Evolutionary conservation across 345 rosid genomes (phyloP).

Genomic region (Lagerstroemia speciosa): DNA sequence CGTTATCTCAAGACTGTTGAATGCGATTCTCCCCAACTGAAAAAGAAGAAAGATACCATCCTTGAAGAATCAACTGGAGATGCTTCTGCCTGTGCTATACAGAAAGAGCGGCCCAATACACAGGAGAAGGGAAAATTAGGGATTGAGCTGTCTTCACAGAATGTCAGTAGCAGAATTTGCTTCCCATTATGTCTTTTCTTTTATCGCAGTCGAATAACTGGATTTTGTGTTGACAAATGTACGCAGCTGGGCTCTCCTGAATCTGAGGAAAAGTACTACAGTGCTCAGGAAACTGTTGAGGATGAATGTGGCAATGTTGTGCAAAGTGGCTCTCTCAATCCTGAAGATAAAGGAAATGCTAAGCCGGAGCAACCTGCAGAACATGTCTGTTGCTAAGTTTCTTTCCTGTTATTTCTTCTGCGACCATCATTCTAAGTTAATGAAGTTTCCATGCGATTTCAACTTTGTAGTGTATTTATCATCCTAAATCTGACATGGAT

Average conservation of each 20-base stretch:
- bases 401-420: background rate
- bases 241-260: background rate
- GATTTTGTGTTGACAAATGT: background rate
- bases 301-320: background rate
- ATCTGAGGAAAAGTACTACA: slow-evolving; percentile 1
- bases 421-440: background rate
- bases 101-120: background rate
- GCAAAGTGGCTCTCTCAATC: background rate
- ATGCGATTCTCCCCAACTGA: slow-evolving; percentile 13
- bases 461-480: slow-evolving; percentile 6
- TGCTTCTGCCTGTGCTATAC: background rate
- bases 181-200: background rate
- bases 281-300: background rate
- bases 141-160: background rate
- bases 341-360: slow-evolving; percentile 5
- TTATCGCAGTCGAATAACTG: background rate
- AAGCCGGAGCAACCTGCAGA: slow-evolving; percentile 1
- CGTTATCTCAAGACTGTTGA: slow-evolving; percentile 24
- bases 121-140: background rate
- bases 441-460: slow-evolving; percentile 22
- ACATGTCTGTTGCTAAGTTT: slow-evolving; percentile 4
- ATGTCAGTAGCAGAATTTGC: background rate
- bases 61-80: background rate
- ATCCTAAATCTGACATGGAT: slow-evolving; percentile 20
- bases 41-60: slow-evolving; percentile 14